A percentile compares a stretch with the other conserved stretches of the same genome.
Evolutionary conservation across 768 basidiomycete species (phyloP).

Genomic region (Hydnomerulius pinastri): DNA sequence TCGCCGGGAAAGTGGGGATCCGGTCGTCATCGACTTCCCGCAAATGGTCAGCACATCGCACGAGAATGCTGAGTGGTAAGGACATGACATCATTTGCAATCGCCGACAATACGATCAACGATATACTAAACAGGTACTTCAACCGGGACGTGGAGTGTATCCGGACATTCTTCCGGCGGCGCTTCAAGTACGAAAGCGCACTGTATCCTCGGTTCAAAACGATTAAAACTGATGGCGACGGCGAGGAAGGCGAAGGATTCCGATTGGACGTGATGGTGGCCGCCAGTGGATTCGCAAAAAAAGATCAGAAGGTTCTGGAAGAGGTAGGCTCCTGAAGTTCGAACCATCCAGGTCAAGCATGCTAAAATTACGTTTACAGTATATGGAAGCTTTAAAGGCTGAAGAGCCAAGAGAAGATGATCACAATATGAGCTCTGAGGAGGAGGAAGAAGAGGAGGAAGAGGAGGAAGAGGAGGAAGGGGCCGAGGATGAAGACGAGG

Average conservation of each 20-base stretch:
- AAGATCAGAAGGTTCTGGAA: constrained; percentile 80
- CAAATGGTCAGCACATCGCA: constrained; percentile 99
- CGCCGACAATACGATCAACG: constrained; percentile 9
- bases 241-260: constrained; percentile 53
- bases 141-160: constrained; percentile 98
- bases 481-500: constrained; percentile 28
- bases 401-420: constrained; percentile 34
- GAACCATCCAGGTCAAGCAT: constrained; percentile 17
- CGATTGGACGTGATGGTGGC: constrained; percentile 88
- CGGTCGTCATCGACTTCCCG: constrained; percentile 96
- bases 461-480: constrained; percentile 42
- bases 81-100: constrained; percentile 13
- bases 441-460: constrained; percentile 39
- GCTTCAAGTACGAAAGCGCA: constrained; percentile 90
- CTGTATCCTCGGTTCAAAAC: constrained; percentile 83
- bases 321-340: constrained; percentile 56
- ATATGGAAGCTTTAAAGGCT: constrained; percentile 58
- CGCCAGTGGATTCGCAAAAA: constrained; percentile 90
- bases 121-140: constrained; percentile 75
- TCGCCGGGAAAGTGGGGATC: constrained; percentile 68
- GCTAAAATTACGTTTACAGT: constrained; percentile 45
- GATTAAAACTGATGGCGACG: constrained; percentile 29
- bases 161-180: constrained; percentile 84
- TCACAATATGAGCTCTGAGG: constrained; percentile 30
- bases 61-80: constrained; percentile 93